Conservation (phyloP, 2,329 filamentous ascomycete genomes). For the Fusarium lateritium region DNA sequence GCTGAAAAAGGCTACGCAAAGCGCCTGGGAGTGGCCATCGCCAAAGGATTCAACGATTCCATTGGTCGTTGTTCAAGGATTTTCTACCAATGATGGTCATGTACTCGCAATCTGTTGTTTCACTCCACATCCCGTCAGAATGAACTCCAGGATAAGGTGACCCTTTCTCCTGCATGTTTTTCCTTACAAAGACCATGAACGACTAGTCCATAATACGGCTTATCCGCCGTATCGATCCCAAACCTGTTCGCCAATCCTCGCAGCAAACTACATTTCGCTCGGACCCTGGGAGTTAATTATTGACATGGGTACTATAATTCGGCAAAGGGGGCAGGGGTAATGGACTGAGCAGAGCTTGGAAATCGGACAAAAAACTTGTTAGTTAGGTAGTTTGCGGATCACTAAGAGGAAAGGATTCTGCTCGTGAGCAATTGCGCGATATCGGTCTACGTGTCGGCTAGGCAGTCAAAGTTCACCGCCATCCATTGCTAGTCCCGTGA, state of each 20-base stretch:
- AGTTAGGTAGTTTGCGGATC: constrained; percentile 15
- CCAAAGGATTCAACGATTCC: constrained; percentile 21
- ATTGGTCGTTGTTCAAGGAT: constrained; percentile 38
- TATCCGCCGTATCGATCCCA: constrained; percentile 35
- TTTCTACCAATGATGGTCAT: constrained; percentile 47
- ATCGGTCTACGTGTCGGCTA: constrained; percentile 25
- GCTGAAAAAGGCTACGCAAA: constrained; percentile 39
- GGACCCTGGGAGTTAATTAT: constrained; percentile 33
- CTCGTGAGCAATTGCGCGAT: constrained; percentile 30
- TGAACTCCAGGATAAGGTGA: constrained; percentile 33
- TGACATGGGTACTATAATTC: constrained; percentile 43
- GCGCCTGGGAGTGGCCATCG: constrained; percentile 41
- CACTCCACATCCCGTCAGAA: constrained; percentile 41
- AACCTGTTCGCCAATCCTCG: constrained; percentile 48
- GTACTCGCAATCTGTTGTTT: constrained; percentile 38
- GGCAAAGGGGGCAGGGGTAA: constrained; percentile 22
- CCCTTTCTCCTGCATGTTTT: constrained; percentile 45
- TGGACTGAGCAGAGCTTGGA: constrained; percentile 4
- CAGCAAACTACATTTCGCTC: constrained; percentile 31
- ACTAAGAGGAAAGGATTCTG: constrained; percentile 3
- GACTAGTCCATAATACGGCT: constrained; percentile 33
- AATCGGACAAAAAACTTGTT: constrained; percentile 23
- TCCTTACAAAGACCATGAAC: constrained; percentile 35
- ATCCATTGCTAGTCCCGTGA: constrained; percentile 35
- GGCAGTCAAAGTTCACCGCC: constrained; percentile 37